Evolutionary conservation across 768 basidiomycete species (phyloP).

Genomic region (Macrolepiota dolichaula): DNA sequence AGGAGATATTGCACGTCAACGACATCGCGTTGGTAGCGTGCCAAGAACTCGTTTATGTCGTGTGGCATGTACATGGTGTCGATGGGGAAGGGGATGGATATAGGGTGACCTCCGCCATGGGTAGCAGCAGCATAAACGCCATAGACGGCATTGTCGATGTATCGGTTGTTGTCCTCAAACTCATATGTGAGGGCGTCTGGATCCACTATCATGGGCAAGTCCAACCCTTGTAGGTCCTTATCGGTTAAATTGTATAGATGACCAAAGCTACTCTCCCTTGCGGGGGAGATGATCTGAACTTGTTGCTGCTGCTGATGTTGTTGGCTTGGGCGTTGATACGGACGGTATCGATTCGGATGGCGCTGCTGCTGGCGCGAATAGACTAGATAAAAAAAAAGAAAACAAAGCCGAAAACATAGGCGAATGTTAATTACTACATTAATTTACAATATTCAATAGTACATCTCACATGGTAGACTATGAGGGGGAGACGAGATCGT

Average conservation of each 20-base stretch:
- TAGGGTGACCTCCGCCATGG: neutral
- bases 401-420: conserved; percentile 14
- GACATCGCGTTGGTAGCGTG: conserved; percentile 58
- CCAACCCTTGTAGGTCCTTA: neutral
- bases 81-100: conserved; percentile 7
- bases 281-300: neutral
- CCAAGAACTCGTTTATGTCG: conserved; percentile 26
- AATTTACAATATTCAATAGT: conserved; percentile 15
- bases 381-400: conserved; percentile 17
- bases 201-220: neutral
- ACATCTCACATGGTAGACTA: conserved; percentile 14
- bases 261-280: neutral
- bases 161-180: neutral
- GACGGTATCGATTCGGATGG: conserved; percentile 25
- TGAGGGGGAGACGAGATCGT: conserved; percentile 4
- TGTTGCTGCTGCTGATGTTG: neutral
- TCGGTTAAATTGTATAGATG: neutral
- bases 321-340: conserved; percentile 10
- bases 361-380: conserved; percentile 18
- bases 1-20: conserved; percentile 69
- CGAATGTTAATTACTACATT: conserved; percentile 15
- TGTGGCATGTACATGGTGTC: neutral
- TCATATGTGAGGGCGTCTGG: neutral
- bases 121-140: neutral
- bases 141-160: neutral